A percentile compares a stretch with the other conserved stretches of the same genome.
Evolutionary conservation across 176 grass and related monocot species (phyloP).

Genomic region (Aegilops longissima): DNA sequence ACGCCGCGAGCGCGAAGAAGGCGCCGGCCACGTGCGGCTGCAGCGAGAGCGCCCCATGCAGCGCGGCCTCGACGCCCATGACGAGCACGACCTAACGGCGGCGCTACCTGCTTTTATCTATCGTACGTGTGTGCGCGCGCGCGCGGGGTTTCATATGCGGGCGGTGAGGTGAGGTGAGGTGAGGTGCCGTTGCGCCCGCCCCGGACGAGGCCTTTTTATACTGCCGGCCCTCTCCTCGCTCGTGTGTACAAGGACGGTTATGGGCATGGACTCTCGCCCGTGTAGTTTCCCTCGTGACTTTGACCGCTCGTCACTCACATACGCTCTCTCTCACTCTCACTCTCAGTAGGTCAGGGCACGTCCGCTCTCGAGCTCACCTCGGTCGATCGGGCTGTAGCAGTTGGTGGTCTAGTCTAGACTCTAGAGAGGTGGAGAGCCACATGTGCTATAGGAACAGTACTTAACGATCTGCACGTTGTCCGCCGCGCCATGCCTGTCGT

Average conservation of each 20-base stretch:
- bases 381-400: too few species aligned
- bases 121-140: not conserved
- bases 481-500: not conserved
- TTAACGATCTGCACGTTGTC: too few species aligned
- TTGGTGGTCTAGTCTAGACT: too few species aligned
- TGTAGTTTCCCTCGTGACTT: not conserved
- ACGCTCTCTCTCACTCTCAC: too few species aligned
- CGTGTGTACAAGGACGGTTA: constrained; percentile 14
- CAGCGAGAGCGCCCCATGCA: constrained; percentile 30
- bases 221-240: not conserved
- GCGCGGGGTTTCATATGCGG: constrained; percentile 22
- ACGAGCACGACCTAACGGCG: not conserved
- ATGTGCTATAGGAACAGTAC: too few species aligned
- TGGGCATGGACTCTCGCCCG: constrained; percentile 1
- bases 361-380: not conserved
- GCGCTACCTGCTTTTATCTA: not conserved
- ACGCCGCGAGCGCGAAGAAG: constrained; percentile 45
- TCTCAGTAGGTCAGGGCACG: not conserved
- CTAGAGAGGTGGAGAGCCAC: too few species aligned
- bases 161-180: not conserved
- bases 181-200: not conserved
- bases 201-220: constrained; percentile 39
- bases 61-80: constrained; percentile 34
- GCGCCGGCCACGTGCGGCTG: constrained; percentile 43
- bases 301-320: too few species aligned